Conservation (phyloP, 31 red algal genomes). For the Odonthalia washingtoniensis region DNA sequence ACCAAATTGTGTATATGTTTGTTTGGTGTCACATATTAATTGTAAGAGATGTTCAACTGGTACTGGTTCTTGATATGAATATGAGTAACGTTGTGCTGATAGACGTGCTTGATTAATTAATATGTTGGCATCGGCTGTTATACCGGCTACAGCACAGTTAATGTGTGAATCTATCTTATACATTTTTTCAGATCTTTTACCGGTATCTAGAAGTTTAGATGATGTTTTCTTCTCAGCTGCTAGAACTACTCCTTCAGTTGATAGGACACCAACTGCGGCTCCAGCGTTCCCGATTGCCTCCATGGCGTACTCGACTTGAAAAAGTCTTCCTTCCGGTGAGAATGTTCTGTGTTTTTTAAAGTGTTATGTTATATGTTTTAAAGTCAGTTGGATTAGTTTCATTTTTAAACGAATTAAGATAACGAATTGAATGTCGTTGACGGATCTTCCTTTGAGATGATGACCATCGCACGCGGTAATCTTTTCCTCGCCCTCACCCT, state of each 20-base stretch:
- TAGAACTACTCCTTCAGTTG: constrained; percentile 88
- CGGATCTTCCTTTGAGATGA: no score
- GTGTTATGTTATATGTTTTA: neutral
- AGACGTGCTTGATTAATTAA: constrained; percentile 93
- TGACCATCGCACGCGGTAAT: no score
- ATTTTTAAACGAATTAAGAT: neutral
- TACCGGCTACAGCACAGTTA: constrained; percentile 94
- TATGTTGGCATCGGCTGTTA: constrained; percentile 98
- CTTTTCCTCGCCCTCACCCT: neutral
- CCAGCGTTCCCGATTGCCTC: constrained; percentile 97
- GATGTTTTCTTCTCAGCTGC: constrained; percentile 96
- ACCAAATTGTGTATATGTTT: constrained; percentile 98
- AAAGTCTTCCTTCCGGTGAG: constrained; percentile 96
- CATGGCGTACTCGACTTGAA: constrained; percentile 99
- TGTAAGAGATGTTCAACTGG: constrained; percentile 94
- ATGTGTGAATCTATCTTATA: constrained; percentile 94
- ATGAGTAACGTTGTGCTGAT: constrained; percentile 87
- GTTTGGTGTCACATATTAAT: constrained; percentile 92
- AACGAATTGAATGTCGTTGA: neutral
- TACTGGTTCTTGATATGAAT: constrained; percentile 92
- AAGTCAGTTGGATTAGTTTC: neutral
- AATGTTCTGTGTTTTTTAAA: constrained; percentile 69
- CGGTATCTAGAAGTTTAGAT: constrained; percentile 92
- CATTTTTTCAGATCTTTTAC: constrained; percentile 97
- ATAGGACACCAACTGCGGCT: constrained; percentile 92